phyloP scores from a whole-genome alignment of 352 stramenopile genomes.

The Peronospora belbahrii region DNA sequence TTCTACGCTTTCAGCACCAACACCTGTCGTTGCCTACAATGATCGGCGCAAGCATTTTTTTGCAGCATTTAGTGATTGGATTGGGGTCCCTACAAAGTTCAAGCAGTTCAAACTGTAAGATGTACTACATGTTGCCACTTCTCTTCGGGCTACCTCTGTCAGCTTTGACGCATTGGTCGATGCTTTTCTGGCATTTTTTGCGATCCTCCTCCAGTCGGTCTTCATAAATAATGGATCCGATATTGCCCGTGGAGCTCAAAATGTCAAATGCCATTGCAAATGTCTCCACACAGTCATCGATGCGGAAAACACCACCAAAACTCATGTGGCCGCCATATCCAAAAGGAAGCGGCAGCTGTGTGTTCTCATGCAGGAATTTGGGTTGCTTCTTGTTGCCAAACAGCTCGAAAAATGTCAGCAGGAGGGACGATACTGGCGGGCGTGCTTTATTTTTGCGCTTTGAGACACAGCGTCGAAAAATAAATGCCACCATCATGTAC shows the following conservation, averaged over 20 bases:
- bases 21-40: conserved; percentile 5
- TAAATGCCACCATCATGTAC: conserved; percentile 73
- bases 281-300: conserved; percentile 55
- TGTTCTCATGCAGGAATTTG: conserved; percentile 43
- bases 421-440: conserved; percentile 18
- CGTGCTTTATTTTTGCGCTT: conserved; percentile 14
- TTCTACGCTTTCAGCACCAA: conserved; percentile 15
- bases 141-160: neutral
- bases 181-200: conserved; percentile 24
- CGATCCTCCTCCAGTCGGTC: conserved; percentile 36
- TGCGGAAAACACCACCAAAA: conserved; percentile 56
- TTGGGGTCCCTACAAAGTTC: conserved; percentile 22
- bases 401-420: conserved; percentile 54
- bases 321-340: conserved; percentile 33
- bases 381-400: conserved; percentile 54
- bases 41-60: conserved; percentile 23
- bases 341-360: conserved; percentile 40
- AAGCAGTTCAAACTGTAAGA: conserved; percentile 35
- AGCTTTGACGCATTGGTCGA: conserved; percentile 2
- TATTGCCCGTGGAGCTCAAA: conserved; percentile 32
- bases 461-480: conserved; percentile 29
- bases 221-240: conserved; percentile 61
- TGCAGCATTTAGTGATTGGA: conserved; percentile 27
- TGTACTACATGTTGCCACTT: neutral
- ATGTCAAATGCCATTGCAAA: conserved; percentile 67